A percentile compares a stretch with the other conserved stretches of the same genome.
These are phyloP conservation scores for Huiozyma sinensis DNA, from an alignment of 805 yeast species.

Conservation along the genomic window DNA sequence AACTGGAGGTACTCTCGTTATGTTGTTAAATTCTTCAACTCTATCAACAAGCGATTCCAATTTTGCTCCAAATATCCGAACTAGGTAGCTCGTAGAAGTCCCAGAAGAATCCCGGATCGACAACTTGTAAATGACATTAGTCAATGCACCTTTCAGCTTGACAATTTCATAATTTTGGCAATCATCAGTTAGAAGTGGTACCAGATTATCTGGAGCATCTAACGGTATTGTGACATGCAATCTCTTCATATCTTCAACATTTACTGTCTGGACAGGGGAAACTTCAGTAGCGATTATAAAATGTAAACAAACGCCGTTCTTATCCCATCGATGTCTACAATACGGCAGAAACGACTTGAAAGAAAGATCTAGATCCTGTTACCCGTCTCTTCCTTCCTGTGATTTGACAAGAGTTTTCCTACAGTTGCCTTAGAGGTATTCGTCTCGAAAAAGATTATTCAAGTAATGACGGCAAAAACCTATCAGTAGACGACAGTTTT, in stretches of 20 bases:
- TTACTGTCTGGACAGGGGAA: too few species aligned
- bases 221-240: conserved; percentile 4
- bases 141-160: conserved; percentile 81
- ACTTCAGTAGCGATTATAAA: too few species aligned
- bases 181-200: conserved; percentile 4
- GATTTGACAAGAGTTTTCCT: too few species aligned
- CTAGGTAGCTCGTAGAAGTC: conserved; percentile 30
- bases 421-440: too few species aligned
- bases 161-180: conserved; percentile 8
- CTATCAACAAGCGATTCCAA: conserved; percentile 78
- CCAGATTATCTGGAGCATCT: conserved; percentile 4
- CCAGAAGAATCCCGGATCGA: conserved; percentile 21
- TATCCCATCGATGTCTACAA: too few species aligned
- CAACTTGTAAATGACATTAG: conserved; percentile 75
- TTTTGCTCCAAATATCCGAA: conserved; percentile 79
- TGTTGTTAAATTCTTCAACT: conserved; percentile 55
- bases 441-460: too few species aligned
- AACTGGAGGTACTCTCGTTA: conserved; percentile 53
- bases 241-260: conserved; percentile 1
- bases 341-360: too few species aligned
- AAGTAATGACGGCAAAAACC: too few species aligned
- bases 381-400: too few species aligned
- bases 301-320: too few species aligned
- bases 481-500: too few species aligned
- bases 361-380: too few species aligned